Evolutionary conservation across 768 basidiomycete genomes (phyloP), one percentile per base, ranked within the genome.

Genomic region (Cystofilobasidium bisporidii): DNA sequence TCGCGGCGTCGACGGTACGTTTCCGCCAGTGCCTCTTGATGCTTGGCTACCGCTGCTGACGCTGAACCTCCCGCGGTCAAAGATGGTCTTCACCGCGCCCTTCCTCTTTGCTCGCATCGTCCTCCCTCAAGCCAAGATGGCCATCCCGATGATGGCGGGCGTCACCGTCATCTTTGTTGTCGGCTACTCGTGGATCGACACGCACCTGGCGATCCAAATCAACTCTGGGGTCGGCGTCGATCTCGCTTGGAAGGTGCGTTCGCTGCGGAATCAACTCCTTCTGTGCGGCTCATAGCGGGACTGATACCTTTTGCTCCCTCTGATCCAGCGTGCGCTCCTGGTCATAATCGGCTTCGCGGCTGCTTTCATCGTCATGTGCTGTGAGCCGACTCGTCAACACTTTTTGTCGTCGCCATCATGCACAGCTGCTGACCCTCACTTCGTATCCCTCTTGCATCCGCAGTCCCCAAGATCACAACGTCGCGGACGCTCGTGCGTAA

Each of bases 141-240:
- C 72, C 14, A 70, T 76, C 9, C 72, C 64, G 17, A 43, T 79
- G 33, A 77, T 78, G 76, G 72, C 69, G 0, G 74, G 72, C 77
- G 76, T 76, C 0, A 83, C 81, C 2, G 77, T 79, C 59, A 73
- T 76, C 11, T 78, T 84, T 24, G 76, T 82, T 20, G 74, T 83
- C 2, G 84, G 84, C 0, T 85, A 84, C 72, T 81, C 81, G 0
- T 85, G 82, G 82, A 78, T 84, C 47, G 84, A 85, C 69, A 80
- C 79, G 3, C 81, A 85, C 71, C 70, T 81, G 2, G 71, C 73
- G 1, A 75, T 81, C 32, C 73, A 80, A 28, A 80, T 78, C 20
- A 81, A 81, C 63, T 79, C 81, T 1, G 85, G 85, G 2, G 76
- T 81, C 8, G 85, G 84, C 1, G 83, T 82, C 75, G 72, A 73